These are phyloP conservation scores for Hemerocallis citrina DNA, from an alignment of 106 monocot species.

Conservation along the genomic window DNA sequence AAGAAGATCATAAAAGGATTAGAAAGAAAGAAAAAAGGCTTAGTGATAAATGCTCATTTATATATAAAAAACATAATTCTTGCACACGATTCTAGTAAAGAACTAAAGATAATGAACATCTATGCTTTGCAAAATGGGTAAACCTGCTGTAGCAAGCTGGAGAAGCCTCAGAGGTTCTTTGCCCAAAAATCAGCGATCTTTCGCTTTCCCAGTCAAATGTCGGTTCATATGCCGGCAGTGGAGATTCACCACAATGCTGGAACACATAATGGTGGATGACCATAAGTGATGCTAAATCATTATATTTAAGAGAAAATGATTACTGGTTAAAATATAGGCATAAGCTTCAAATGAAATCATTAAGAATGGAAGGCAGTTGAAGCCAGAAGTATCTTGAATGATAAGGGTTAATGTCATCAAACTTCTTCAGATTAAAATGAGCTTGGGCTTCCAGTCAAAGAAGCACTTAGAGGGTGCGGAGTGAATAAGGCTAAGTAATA, in stretches of 20 bases:
- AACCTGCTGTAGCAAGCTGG: slow-evolving; percentile 58
- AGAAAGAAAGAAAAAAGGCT: slow-evolving; percentile 5
- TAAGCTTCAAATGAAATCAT: neutral
- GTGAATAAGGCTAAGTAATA: too few species aligned
- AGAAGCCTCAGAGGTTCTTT: slow-evolving; percentile 65
- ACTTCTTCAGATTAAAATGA: too few species aligned
- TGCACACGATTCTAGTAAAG: neutral
- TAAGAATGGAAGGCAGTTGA: too few species aligned
- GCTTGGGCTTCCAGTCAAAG: too few species aligned
- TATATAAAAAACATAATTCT: neutral
- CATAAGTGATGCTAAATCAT: neutral
- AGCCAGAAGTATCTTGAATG: too few species aligned
- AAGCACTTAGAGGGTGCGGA: too few species aligned
- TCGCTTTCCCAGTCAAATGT: slow-evolving; percentile 99
- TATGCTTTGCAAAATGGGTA: neutral
- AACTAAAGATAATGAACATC: neutral
- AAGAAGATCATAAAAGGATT: slow-evolving; percentile 1
- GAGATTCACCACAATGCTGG: slow-evolving; percentile 89
- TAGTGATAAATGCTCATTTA: neutral
- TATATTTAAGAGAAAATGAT: neutral
- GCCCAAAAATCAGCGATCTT: slow-evolving; percentile 87
- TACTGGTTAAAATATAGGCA: neutral
- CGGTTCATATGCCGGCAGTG: slow-evolving; percentile 93
- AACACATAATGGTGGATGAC: slow-evolving; percentile 7
- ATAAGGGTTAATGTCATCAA: too few species aligned